phyloP scores from a whole-genome alignment of 495 filamentous ascomycete species.

The Xylona heveae region DNA sequence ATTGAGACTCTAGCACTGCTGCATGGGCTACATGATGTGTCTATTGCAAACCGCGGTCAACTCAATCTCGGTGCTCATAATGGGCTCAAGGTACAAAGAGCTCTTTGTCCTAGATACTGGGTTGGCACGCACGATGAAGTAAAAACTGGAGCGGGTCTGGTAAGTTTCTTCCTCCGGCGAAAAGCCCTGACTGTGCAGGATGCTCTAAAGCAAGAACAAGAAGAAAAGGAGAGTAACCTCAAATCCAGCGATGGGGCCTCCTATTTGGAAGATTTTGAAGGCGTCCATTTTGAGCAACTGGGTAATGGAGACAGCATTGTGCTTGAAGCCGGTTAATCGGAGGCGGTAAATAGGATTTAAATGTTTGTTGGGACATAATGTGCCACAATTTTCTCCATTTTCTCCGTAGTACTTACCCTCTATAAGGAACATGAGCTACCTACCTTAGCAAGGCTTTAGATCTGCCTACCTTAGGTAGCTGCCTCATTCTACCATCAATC shows the following conservation, averaged over 20 bases:
- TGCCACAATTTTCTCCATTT: too few relatives aligned
- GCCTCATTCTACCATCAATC: too few relatives aligned
- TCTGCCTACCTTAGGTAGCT: too few relatives aligned
- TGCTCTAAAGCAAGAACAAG: conserved; percentile 20
- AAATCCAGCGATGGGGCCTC: conserved; percentile 8
- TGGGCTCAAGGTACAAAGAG: conserved; percentile 24
- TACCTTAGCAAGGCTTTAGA: too few relatives aligned
- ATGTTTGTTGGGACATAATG: too few relatives aligned
- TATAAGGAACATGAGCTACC: too few relatives aligned
- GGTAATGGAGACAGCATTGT: conserved; percentile 22
- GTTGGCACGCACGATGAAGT: conserved; percentile 35
- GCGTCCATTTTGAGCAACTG: conserved; percentile 18
- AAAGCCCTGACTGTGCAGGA: conserved; percentile 21
- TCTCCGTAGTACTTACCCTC: too few relatives aligned
- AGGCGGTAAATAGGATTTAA: too few relatives aligned
- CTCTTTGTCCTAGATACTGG: conserved; percentile 30
- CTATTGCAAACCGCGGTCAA: conserved; percentile 20
- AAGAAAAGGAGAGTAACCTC: conserved; percentile 3
- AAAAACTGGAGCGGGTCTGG: conserved; percentile 27
- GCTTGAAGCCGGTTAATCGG: too few relatives aligned
- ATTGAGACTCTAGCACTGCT: conserved; percentile 26
- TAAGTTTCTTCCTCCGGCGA: conserved; percentile 24
- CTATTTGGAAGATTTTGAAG: conserved; percentile 7
- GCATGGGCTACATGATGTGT: conserved; percentile 32
- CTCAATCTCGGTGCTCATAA: conserved; percentile 33